phyloP scores from a whole-genome alignment of 257 asterid genomes.

The Solanum peruvianum region DNA sequence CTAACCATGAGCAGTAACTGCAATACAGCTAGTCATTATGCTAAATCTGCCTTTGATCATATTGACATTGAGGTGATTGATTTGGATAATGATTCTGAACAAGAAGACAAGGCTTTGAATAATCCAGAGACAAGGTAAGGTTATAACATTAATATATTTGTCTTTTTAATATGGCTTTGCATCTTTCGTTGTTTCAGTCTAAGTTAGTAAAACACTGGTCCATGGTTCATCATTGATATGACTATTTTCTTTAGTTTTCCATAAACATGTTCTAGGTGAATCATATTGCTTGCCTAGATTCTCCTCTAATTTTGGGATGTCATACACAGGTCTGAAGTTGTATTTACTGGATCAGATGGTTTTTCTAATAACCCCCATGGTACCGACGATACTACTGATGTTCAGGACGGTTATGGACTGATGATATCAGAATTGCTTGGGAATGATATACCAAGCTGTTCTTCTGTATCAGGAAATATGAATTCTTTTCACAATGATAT shows the following conservation, averaged over 20 bases:
- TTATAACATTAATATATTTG: neutral
- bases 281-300: neutral
- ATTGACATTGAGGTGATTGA: slow-evolving; percentile 83
- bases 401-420: slow-evolving; percentile 79
- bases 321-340: slow-evolving; percentile 52
- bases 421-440: slow-evolving; percentile 80
- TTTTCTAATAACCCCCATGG: slow-evolving; percentile 23
- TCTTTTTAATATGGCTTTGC: neutral
- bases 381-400: slow-evolving; percentile 22
- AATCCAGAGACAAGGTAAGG: slow-evolving; percentile 56
- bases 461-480: slow-evolving; percentile 52
- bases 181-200: neutral
- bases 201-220: neutral
- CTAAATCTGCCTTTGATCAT: slow-evolving; percentile 25
- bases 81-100: slow-evolving; percentile 67
- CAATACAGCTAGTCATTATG: slow-evolving; percentile 23
- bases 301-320: slow-evolving; percentile 1
- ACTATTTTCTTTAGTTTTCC: neutral
- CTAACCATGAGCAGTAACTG: slow-evolving; percentile 47
- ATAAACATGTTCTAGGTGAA: neutral
- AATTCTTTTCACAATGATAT: slow-evolving; percentile 58
- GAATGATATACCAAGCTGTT: slow-evolving; percentile 52
- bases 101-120: slow-evolving; percentile 38
- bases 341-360: slow-evolving; percentile 55
- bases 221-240: neutral